Conservation (phyloP, 2,329 filamentous ascomycete species). For the Fusarium globosum region DNA sequence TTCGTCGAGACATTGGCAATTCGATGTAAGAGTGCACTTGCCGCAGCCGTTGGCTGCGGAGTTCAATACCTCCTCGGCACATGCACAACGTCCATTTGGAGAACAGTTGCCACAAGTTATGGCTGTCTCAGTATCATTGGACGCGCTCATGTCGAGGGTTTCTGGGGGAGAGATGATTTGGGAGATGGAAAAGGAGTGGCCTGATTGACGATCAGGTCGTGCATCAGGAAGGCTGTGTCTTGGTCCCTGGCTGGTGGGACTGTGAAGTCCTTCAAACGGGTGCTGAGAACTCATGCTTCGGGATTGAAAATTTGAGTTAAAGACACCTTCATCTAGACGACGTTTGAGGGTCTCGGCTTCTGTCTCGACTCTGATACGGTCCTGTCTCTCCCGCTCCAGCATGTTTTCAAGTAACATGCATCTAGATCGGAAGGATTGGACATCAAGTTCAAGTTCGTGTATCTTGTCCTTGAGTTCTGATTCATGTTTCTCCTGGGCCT, state of each 20-base stretch:
- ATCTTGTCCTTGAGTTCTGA: slow-evolving; percentile 68
- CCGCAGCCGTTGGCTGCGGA: slow-evolving; percentile 69
- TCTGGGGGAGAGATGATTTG: slow-evolving; percentile 68
- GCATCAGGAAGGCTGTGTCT: slow-evolving; percentile 46
- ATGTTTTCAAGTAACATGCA: slow-evolving; percentile 73
- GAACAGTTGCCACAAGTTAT: slow-evolving; percentile 68
- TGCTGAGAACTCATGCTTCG: slow-evolving; percentile 45
- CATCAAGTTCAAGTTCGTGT: slow-evolving; percentile 69
- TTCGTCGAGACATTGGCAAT: slow-evolving; percentile 73
- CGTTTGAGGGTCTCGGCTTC: slow-evolving; percentile 52
- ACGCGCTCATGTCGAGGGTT: slow-evolving; percentile 47
- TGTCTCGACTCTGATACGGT: slow-evolving; percentile 57
- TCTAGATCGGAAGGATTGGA: slow-evolving; percentile 72
- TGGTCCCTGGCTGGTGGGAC: slow-evolving; percentile 40
- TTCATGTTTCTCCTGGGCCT: slow-evolving; percentile 66
- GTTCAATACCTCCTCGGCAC: slow-evolving; percentile 68
- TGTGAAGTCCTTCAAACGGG: slow-evolving; percentile 45
- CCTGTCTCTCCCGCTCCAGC: slow-evolving; percentile 67
- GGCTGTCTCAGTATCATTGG: slow-evolving; percentile 47
- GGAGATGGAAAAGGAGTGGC: slow-evolving; percentile 64
- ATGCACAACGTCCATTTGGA: slow-evolving; percentile 65
- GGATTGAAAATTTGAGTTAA: slow-evolving; percentile 43
- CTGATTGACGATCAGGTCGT: slow-evolving; percentile 45
- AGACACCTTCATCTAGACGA: slow-evolving; percentile 45
- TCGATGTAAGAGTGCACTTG: slow-evolving; percentile 70